phyloP scores from a whole-genome alignment of 202 grass and related monocot species.

The Setaria viridis region DNA sequence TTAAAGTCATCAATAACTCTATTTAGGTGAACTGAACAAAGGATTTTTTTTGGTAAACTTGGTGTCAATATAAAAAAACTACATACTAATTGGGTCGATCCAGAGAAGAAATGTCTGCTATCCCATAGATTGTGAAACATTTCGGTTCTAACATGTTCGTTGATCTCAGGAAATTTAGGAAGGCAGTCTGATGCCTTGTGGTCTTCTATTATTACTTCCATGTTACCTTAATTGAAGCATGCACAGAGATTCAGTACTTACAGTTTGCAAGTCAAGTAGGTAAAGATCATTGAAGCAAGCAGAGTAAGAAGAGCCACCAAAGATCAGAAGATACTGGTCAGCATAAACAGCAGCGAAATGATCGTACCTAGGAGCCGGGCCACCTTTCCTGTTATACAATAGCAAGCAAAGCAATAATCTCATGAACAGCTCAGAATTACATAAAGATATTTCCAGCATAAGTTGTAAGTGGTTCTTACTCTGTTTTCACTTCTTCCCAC shows the following conservation, averaged over 20 bases:
- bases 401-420: constrained; percentile 28
- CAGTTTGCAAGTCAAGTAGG: constrained; percentile 83
- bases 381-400: constrained; percentile 59
- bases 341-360: constrained; percentile 80
- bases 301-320: constrained; percentile 91
- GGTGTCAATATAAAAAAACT: no score
- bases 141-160: no score
- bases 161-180: no score
- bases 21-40: no score
- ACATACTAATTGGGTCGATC: no score
- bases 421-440: constrained; percentile 17
- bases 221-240: no score
- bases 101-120: no score
- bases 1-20: no score
- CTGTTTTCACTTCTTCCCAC: constrained; percentile 80
- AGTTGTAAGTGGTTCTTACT: constrained; percentile 56
- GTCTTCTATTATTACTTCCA: no score
- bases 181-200: no score
- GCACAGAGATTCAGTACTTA: constrained; percentile 42
- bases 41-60: no score
- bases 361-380: constrained; percentile 83
- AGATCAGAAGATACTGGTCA: constrained; percentile 89
- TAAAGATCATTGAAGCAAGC: constrained; percentile 96
- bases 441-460: constrained; percentile 32
- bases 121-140: no score